Conservation (phyloP, 352 stramenopile species). For the Pythium oligandrum region DNA sequence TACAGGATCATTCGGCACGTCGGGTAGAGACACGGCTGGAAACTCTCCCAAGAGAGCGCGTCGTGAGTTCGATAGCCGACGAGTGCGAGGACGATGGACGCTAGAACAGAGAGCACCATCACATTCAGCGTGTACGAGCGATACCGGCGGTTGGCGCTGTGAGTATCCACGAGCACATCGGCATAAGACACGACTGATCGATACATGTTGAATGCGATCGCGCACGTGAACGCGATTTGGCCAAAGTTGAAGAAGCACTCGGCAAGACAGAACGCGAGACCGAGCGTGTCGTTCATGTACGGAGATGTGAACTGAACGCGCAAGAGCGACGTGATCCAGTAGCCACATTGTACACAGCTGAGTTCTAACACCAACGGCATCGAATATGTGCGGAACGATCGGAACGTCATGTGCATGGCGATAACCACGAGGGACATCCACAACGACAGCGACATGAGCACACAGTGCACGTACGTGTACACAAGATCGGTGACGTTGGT, state of each 20-base stretch:
- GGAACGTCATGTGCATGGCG: slow-evolving; percentile 69
- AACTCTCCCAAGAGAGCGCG: slow-evolving; percentile 25
- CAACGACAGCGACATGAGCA: slow-evolving; percentile 69
- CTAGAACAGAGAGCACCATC: slow-evolving; percentile 53
- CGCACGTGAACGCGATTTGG: slow-evolving; percentile 75
- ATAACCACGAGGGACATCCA: slow-evolving; percentile 77
- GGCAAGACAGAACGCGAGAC: slow-evolving; percentile 61
- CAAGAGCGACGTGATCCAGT: slow-evolving; percentile 64
- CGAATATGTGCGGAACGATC: slow-evolving; percentile 70
- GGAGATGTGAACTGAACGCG: slow-evolving; percentile 50
- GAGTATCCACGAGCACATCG: slow-evolving; percentile 62
- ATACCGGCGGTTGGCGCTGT: slow-evolving; percentile 55
- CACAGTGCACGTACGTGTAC: slow-evolving; percentile 67
- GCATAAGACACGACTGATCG: slow-evolving; percentile 72
- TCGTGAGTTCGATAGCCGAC: slow-evolving; percentile 38
- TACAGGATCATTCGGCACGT: slow-evolving; percentile 70
- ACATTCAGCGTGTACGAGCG: slow-evolving; percentile 63
- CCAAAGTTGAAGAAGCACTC: slow-evolving; percentile 79
- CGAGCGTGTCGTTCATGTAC: slow-evolving; percentile 36
- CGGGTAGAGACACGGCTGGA: slow-evolving; percentile 59
- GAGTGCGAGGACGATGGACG: slow-evolving; percentile 52
- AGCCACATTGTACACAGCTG: slow-evolving; percentile 61
- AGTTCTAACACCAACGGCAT: slow-evolving; percentile 64
- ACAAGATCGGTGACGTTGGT: neutral
- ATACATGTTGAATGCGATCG: slow-evolving; percentile 80